Percentiles rank a stretch among this genome's conserved stretches.
Conservation (phyloP, 805 yeast species). For the Pichia paraexigua region DNA sequence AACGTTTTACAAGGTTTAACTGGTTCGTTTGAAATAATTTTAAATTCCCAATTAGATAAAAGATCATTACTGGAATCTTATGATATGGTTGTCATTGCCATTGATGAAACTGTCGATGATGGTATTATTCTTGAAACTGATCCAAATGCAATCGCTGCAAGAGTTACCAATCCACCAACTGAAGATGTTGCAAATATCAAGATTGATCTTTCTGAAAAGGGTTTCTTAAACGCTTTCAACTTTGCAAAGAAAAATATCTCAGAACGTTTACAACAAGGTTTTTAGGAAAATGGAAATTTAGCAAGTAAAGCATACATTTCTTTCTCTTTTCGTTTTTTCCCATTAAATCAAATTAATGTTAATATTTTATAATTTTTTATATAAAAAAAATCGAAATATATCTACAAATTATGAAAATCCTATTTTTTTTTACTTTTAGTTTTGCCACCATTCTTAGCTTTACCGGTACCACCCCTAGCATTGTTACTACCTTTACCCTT, state of each 20-base stretch:
- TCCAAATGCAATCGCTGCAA: constrained; percentile 73
- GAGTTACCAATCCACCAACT: constrained; percentile 84
- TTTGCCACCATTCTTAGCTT: constrained; percentile 16
- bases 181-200: constrained; percentile 53
- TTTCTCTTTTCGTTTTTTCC: neutral
- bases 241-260: constrained; percentile 68
- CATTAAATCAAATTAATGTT: neutral
- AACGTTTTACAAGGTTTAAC: constrained; percentile 68
- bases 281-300: constrained; percentile 12
- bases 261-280: constrained; percentile 35
- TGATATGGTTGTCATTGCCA: constrained; percentile 76
- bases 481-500: constrained; percentile 1
- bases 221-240: constrained; percentile 75
- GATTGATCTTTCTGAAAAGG: constrained; percentile 65
- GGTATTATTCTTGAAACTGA: constrained; percentile 91
- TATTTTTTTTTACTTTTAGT: constrained; percentile 2
- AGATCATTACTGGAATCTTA: constrained; percentile 71
- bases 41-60: constrained; percentile 67
- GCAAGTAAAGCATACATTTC: neutral
- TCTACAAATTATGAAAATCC: neutral
- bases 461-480: constrained; percentile 11
- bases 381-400: neutral
- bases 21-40: constrained; percentile 73
- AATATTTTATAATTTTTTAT: neutral
- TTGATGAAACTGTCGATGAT: constrained; percentile 90